Evolutionary conservation across 2,329 filamentous ascomycete species (phyloP), one percentile per base, ranked within the genome.

Genomic region (Penicillium sumatraense): DNA sequence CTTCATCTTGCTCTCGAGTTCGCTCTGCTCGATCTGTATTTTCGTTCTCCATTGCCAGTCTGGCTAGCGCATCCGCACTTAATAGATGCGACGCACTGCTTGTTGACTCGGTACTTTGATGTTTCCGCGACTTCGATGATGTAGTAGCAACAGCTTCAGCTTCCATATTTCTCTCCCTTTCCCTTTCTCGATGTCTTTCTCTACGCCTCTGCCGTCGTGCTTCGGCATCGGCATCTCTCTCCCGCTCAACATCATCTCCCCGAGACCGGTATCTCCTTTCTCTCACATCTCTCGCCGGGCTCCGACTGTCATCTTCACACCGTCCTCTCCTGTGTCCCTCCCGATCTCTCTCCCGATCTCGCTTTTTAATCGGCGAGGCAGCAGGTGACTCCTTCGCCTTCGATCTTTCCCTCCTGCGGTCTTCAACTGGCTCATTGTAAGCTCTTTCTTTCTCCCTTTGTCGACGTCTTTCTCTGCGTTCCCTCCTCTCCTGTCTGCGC

Each of bases 31-130:
- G 72, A 49, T 79, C 78, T 35, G 78, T 78, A 59, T 84, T 81
- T 23, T 81, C 79, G 71, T 90, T 87, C 51, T 83, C 75, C 47
- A 84, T 80, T 63, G 91, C 83, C 44, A 93, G 73, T 66, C 86
- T 84, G 11, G 86, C 87, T 46, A 93, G 73, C 5, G 88, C 86
- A 63, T 85, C 83, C 2, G 68, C 57, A 74, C 78, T 72, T 66
- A 86, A 65, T 13, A 79, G 56, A 56, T 75, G 71, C 1, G 74
- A 75, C 8, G 69, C 70, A 58, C 75, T 78, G 58, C 73, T 76
- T 5, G 75, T 71, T 14, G 76, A 79, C 27, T 76, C 75, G 0
- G 69, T 71, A 42, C 75, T 77, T 40, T 69, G 63, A 68, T 72
- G 74, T 63, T 75, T 78, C 56, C 60, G 66, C 60, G 59, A 63